These are phyloP conservation scores for Ophiocordyceps polyrhachis-furcata DNA, from an alignment of 2,329 filamentous ascomycete species.

Conservation along the genomic window DNA sequence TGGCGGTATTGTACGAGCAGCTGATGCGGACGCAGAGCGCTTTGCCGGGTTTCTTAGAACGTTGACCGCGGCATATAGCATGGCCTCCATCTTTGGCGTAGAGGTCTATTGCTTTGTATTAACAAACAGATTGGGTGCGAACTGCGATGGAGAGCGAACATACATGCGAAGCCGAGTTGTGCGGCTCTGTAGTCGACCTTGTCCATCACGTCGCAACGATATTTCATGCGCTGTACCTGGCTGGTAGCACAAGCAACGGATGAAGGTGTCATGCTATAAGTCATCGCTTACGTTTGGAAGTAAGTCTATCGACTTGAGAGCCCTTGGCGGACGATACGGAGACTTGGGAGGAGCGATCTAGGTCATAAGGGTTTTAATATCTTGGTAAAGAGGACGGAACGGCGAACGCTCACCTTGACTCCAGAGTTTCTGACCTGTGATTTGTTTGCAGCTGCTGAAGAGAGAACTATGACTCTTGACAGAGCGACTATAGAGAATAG, in stretches of 20 bases:
- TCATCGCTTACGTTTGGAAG: no score
- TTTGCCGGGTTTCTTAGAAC: neutral
- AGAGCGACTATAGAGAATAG: no score
- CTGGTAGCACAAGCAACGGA: neutral
- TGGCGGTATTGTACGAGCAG: neutral
- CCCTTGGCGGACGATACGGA: no score
- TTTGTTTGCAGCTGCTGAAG: no score
- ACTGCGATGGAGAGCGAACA: neutral
- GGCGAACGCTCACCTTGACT: no score
- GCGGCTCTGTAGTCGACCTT: neutral
- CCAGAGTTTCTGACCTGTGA: no score
- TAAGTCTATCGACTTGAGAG: no score
- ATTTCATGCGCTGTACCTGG: neutral
- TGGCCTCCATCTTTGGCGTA: neutral
- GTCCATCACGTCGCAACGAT: neutral
- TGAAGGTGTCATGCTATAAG: neutral
- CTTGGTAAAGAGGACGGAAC: no score
- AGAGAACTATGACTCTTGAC: no score
- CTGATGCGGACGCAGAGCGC: neutral
- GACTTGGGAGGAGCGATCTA: no score
- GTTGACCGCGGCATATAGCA: neutral
- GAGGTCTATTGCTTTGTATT: neutral
- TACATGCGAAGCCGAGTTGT: neutral
- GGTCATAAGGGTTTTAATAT: no score
- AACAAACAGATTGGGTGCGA: neutral